A percentile compares a stretch with the other conserved stretches of the same genome.
These are phyloP conservation scores for Fusarium burgessii DNA, from an alignment of 2,329 filamentous ascomycete genomes.

Conservation along the genomic window DNA sequence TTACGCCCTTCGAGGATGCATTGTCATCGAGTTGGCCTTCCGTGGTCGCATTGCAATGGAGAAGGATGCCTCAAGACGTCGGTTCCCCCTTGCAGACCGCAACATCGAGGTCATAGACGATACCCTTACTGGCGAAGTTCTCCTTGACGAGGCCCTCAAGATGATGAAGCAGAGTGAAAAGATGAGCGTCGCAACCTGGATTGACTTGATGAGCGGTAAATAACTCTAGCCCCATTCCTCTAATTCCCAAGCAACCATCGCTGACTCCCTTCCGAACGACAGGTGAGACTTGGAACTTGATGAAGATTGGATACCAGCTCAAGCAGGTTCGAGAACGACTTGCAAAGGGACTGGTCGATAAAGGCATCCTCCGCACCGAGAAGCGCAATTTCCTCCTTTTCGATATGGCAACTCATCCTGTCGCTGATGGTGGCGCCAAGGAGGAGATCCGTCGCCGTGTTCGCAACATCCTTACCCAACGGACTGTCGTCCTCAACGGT, in stretches of 20 bases:
- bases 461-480: constrained; percentile 90
- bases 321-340: constrained; percentile 99
- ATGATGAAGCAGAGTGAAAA: constrained; percentile 99
- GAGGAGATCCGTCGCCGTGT: constrained; percentile 96
- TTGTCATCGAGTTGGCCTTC: constrained; percentile 97
- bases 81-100: constrained; percentile 92
- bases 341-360: constrained; percentile 97
- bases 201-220: constrained; percentile 97
- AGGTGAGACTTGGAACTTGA: constrained; percentile 99
- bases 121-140: constrained; percentile 93
- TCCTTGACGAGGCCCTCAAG: constrained; percentile 97
- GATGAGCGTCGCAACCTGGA: constrained; percentile 99
- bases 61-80: constrained; percentile 90
- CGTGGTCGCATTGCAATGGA: constrained; percentile 98
- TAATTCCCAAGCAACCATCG: constrained; percentile 5
- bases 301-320: constrained; percentile 99
- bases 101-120: constrained; percentile 98
- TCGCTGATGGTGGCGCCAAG: constrained; percentile 95
- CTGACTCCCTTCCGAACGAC: constrained; percentile 42
- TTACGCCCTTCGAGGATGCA: constrained; percentile 96
- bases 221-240: constrained; percentile 33
- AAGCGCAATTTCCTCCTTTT: constrained; percentile 99
- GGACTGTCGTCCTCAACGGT: constrained; percentile 88
- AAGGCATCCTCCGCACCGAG: constrained; percentile 97
- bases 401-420: constrained; percentile 99